Base-by-base conservation (phyloP, 805 yeast genomes). In the Kazachstania taianensis region DNA sequence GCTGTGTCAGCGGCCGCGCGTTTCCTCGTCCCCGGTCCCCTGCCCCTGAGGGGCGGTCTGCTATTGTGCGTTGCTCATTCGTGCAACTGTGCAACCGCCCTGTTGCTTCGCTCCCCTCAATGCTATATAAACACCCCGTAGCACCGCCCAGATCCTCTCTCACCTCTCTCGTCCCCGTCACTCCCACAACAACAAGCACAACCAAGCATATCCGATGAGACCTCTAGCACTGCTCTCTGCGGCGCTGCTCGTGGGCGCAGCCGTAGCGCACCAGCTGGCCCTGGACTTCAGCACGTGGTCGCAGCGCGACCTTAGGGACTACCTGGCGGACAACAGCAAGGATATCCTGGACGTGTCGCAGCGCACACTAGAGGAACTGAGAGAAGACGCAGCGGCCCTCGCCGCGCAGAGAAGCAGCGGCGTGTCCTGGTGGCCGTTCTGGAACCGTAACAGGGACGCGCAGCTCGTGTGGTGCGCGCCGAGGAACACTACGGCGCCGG, bases 231-330 rank as follows among this genome's bases (percentile, higher is more conserved):
- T 22, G 8, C 12, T n/a, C 12, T 9, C 12, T 22, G 25, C 12
- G 12, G 25, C 25, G 8, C 12, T 25, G 22, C 20, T 33, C 20
- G 22, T 30, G 15, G 22, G 32, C 7, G 41, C 20, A 10, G 20
- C 10, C 4, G 15, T 33, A 14, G 31, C 36, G 10, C 12, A 20
- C 13, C 43, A 42, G 23, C 23, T 32, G 2, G 32, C 29, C 6
- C 41, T 42, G 16, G 32, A 27, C 14, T 49, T 53, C 31, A 48
- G 48, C 2, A 42, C 52, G 1, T 63, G 67, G 67, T 53, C 62
- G 9, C 36, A 42, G 22, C 41, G 48, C 14, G 69, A 65, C 39
- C 40, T 63, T 23, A 45, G 49, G 18, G 55, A 56, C 13, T 65
- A 56, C 35, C 44, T 63, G 16, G 45, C 44, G 30, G 69, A 65